Evolutionary conservation across 345 rosid species (phyloP), one percentile per base, ranked within the genome.

Genomic region (Raphanus sativus): DNA sequence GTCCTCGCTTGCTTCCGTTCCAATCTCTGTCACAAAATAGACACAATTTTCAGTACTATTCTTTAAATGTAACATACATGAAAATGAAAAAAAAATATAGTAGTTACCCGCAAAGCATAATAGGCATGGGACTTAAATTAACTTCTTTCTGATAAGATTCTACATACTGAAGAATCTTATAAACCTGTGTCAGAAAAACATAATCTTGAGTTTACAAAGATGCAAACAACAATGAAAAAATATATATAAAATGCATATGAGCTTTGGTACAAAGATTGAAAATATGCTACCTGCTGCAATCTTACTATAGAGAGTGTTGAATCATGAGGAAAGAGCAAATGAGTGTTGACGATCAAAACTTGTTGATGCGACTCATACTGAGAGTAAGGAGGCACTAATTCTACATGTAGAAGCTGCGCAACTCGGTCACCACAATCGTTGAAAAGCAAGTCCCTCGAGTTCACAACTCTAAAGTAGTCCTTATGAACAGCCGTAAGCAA

Each of bases 1-100:
- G 96, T 30, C 98, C 99, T 2, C 96, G 86, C 81, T 95, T 95
- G 84, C 97, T 95, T 34, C 99, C 99, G 28, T 95, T 95, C 98
- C 99, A 95, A 77, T 95, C 99, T 24, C 99, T 95, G 76, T 68
- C 76, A 73, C 42, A 10, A 55, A 38, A 16, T 4, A 50, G 4
- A 62, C 0, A 16, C 21, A 67, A 5, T 0, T 6, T 63, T 65
- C 3, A 80, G 33, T 25, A 58, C 0, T 11, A 2, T 28, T 68
- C 50, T 60, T 56, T 67, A 61, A 24, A 52, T 61, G 69, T 26
- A 60, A 56, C 4, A n/a, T n/a, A 34, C 3, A 4, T 29, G 50
- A 17, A 73, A 71, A 73, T 26, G 56, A 52, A 50, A 28, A 52
- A 50, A 28, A 28, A 15, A n/a, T 9, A 21, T 32, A 36, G 15